These are phyloP conservation scores for Myxozyma neglecta DNA, from an alignment of 805 yeast species.

Conservation along the genomic window DNA sequence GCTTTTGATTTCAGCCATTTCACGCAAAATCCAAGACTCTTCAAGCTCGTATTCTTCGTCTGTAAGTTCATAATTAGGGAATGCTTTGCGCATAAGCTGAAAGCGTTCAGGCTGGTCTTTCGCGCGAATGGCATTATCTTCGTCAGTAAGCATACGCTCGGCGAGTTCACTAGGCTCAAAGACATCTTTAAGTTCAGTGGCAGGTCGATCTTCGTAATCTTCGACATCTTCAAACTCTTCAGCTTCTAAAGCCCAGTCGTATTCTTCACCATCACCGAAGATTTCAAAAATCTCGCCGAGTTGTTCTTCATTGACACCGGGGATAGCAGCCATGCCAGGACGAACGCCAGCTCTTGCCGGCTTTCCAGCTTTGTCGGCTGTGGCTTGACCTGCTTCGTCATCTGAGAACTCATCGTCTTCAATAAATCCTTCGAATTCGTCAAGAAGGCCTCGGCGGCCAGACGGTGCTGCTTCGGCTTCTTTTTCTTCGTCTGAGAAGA, in stretches of 20 bases:
- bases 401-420: conserved; percentile 96
- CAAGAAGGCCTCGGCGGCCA: conserved; percentile 46
- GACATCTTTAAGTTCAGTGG: conserved; percentile 65
- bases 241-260: conserved; percentile 96
- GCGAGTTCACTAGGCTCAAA: conserved; percentile 93
- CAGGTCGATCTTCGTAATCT: conserved; percentile 39
- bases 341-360: conserved; percentile 3
- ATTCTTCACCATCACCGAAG: conserved; percentile 95
- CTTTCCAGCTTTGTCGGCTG: conserved; percentile 6
- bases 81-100: conserved; percentile 70
- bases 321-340: conserved; percentile 34
- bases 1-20: conserved; percentile 58
- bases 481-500: conserved; percentile 59
- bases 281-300: conserved; percentile 91
- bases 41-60: conserved; percentile 70
- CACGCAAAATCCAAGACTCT: conserved; percentile 75
- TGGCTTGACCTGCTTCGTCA: conserved; percentile 57
- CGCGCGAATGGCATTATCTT: conserved; percentile 81
- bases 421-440: conserved; percentile 94
- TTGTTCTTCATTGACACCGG: conserved; percentile 79
- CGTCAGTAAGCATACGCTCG: conserved; percentile 87
- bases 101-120: conserved; percentile 90
- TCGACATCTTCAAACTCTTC: conserved; percentile 61
- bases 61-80: conserved; percentile 61
- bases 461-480: conserved; percentile 36